phyloP scores from a whole-genome alignment of 495 filamentous ascomycete species.

The Podospora conica region DNA sequence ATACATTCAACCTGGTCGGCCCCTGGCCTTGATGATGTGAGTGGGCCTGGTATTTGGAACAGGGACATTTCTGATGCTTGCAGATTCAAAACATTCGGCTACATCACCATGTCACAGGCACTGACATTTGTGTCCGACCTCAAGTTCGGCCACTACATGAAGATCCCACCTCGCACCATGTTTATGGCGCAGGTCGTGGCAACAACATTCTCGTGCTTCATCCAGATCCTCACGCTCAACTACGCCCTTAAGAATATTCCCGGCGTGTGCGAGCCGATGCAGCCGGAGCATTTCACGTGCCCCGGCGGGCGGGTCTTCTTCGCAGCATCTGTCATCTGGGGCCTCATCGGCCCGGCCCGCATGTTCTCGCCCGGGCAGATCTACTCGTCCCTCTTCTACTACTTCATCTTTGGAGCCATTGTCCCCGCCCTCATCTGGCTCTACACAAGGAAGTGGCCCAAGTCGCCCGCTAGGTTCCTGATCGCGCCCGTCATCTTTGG shows the following conservation, averaged over 20 bases:
- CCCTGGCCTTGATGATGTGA: constrained; percentile 61
- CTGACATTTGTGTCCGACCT: constrained; percentile 50
- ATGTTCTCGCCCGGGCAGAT: constrained; percentile 64
- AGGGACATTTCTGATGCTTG: neutral
- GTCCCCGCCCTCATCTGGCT: constrained; percentile 53
- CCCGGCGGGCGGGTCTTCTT: constrained; percentile 64
- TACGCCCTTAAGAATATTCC: constrained; percentile 58
- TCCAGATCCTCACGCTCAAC: constrained; percentile 60
- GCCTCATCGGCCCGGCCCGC: constrained; percentile 58
- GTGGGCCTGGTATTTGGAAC: neutral
- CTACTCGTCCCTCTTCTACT: constrained; percentile 58
- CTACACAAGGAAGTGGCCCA: constrained; percentile 47
- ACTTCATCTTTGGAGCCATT: constrained; percentile 56
- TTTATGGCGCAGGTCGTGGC: constrained; percentile 64
- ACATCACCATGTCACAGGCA: constrained; percentile 58
- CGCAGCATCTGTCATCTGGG: constrained; percentile 62
- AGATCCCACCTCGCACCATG: constrained; percentile 60
- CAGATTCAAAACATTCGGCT: constrained; percentile 69
- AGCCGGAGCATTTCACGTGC: constrained; percentile 60
- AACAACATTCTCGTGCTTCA: constrained; percentile 58
- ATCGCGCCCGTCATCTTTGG: constrained; percentile 66
- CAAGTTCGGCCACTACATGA: constrained; percentile 65
- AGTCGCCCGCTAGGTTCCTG: constrained; percentile 47
- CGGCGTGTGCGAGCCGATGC: constrained; percentile 53
- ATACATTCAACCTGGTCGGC: constrained; percentile 61